Conservation (phyloP, 805 yeast species). For the Scheffersomyces ergatensis region DNA sequence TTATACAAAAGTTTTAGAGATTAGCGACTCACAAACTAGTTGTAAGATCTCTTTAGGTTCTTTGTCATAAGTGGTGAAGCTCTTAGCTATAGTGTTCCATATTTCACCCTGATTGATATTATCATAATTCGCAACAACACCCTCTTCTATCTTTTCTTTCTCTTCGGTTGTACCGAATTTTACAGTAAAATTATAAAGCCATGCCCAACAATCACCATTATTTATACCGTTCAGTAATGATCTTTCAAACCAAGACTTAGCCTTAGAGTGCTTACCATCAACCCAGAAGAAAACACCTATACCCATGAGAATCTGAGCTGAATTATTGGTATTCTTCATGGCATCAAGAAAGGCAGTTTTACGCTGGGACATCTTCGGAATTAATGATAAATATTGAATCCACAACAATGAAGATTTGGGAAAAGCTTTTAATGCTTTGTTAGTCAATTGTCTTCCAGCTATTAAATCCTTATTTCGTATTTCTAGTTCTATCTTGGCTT, state of each 20-base stretch:
- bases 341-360: constrained; percentile 69
- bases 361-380: constrained; percentile 48
- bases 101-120: constrained; percentile 61
- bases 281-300: constrained; percentile 70
- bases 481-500: constrained; percentile 61
- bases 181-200: constrained; percentile 48
- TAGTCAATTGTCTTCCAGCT: constrained; percentile 54
- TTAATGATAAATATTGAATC: constrained; percentile 54
- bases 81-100: constrained; percentile 57
- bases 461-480: constrained; percentile 40
- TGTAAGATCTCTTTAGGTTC: constrained; percentile 39
- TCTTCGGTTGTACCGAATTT: constrained; percentile 41
- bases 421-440: constrained; percentile 55
- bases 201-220: constrained; percentile 80
- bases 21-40: constrained; percentile 16
- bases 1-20: constrained; percentile 8
- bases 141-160: constrained; percentile 26
- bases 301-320: constrained; percentile 53
- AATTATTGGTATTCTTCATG: constrained; percentile 59
- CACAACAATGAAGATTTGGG: constrained; percentile 65
- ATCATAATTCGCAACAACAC: constrained; percentile 31
- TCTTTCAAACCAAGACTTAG: constrained; percentile 71
- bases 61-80: constrained; percentile 43
- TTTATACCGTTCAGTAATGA: constrained; percentile 53
- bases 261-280: constrained; percentile 61